Evolutionary conservation across 768 basidiomycete genomes (phyloP), one percentile per base, ranked within the genome.

Genomic region (Calocera cornea): DNA sequence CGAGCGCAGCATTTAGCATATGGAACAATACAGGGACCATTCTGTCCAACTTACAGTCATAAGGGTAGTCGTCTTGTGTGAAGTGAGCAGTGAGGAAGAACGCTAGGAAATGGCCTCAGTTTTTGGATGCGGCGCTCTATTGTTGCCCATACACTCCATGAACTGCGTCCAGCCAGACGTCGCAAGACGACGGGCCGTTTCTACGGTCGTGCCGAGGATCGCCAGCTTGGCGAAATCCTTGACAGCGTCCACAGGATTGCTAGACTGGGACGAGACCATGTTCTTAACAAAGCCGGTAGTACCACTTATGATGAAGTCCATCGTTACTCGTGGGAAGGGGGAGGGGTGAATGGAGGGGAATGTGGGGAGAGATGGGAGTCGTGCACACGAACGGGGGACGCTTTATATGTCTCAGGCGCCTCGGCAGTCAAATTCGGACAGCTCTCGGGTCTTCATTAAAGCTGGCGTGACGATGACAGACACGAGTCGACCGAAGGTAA

Each of bases 181-280:
- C 27, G 54, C 54, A 10, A 60, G 54, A 8, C 54, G 54, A 12
- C 54, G 54, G 16, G 54, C 54, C 2, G 54, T 60, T 27, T 60
- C 54, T 12, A 60, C 54, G 27, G 54, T 60, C 27, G 54, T 60
- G 27, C 54, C 54, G 31, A 60, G 54, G 54, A 60, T 60, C 5
- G 54, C 54, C 54, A 60, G 54, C 54, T 60, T 60, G 54, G 54
- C 54, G 54, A 60, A 60, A 33, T 60, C 54, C 31, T 31, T 60
- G 31, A 60, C 54, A 16, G 54, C 54, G 19, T 60, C 54, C 27
- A 60, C 31, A 33, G 54, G 24, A 33, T 60, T 60, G 54, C 54
- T 27, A 2, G 54, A 60, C 27, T 27, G 31, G 27, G 16, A 5
- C 54, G 14, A 27, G 5, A 60, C 54, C 5, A 60, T 12, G 54